Evolutionary conservation across 1,284 basidiomycete genomes (phyloP).

Genomic region (Leccinum glutinopallens): DNA sequence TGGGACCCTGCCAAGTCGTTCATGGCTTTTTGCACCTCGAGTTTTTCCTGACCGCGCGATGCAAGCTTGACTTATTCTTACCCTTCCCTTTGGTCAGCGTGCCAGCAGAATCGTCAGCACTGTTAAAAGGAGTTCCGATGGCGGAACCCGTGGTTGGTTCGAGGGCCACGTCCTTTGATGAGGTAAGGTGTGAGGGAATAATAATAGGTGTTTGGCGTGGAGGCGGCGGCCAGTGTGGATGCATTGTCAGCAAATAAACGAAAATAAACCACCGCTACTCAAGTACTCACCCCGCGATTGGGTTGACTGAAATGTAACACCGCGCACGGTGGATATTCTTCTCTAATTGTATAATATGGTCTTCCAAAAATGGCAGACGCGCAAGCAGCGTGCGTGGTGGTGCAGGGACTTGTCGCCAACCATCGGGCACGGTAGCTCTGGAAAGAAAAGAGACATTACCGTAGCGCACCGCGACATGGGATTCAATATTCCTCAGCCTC

Average conservation of each 20-base stretch:
- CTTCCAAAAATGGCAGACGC: slow-evolving; percentile 69
- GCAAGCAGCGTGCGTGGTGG: slow-evolving; percentile 62
- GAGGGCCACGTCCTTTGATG: slow-evolving; percentile 27
- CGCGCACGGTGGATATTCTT: slow-evolving; percentile 78
- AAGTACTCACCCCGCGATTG: slow-evolving; percentile 70
- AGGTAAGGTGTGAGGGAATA: slow-evolving; percentile 59
- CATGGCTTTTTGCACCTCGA: slow-evolving; percentile 76
- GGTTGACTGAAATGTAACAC: slow-evolving; percentile 81
- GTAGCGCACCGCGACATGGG: slow-evolving; percentile 70
- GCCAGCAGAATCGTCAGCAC: slow-evolving; percentile 13
- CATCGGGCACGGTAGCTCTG: slow-evolving; percentile 2
- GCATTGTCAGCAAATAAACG: slow-evolving; percentile 9
- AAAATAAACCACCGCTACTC: slow-evolving; percentile 1
- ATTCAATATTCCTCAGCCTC: slow-evolving; percentile 64
- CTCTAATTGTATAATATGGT: slow-evolving; percentile 72
- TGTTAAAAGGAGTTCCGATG: slow-evolving; percentile 12
- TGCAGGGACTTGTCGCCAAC: slow-evolving; percentile 56
- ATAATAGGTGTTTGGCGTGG: slow-evolving; percentile 72
- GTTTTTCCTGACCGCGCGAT: slow-evolving; percentile 68
- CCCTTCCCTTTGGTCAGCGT: slow-evolving; percentile 33
- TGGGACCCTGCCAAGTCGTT: slow-evolving; percentile 49
- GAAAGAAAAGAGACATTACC: slow-evolving; percentile 44
- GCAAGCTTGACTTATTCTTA: slow-evolving; percentile 62
- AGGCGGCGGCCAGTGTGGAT: slow-evolving; percentile 72
- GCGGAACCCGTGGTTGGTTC: slow-evolving; percentile 17